These are phyloP conservation scores for Achaetomium macrosporum DNA, from an alignment of 2,329 filamentous ascomycete genomes.

Conservation along the genomic window DNA sequence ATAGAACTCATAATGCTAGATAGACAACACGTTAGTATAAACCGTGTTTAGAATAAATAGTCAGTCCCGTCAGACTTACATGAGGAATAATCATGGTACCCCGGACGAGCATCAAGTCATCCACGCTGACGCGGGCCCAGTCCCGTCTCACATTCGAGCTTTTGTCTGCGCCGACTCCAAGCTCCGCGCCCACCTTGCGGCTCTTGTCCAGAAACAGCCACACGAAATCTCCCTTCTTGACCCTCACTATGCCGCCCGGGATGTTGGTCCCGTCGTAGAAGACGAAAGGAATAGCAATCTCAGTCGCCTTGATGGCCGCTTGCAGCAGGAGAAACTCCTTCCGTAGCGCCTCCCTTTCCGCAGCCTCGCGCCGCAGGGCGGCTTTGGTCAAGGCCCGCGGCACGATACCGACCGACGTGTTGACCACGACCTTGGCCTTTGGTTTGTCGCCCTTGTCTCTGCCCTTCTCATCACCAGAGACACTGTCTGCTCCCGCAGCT, in stretches of 20 bases:
- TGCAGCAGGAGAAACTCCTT: slow-evolving; percentile 79
- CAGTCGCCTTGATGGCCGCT: slow-evolving; percentile 79
- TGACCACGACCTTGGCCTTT: slow-evolving; percentile 51
- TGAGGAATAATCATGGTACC: slow-evolving; percentile 91
- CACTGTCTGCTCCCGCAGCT: slow-evolving; percentile 2
- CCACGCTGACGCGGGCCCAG: slow-evolving; percentile 90
- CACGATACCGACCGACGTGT: slow-evolving; percentile 53
- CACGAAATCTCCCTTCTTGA: slow-evolving; percentile 88
- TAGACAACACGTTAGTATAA: not conserved
- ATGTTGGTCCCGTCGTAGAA: slow-evolving; percentile 95
- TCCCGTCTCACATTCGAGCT: slow-evolving; percentile 65
- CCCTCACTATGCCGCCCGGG: slow-evolving; percentile 72
- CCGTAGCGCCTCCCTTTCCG: slow-evolving; percentile 64
- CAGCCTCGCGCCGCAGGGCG: slow-evolving; percentile 67
- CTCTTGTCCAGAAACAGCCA: slow-evolving; percentile 93
- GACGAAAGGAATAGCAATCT: slow-evolving; percentile 88
- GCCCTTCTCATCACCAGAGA: slow-evolving; percentile 22
- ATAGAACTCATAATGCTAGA: slow-evolving; percentile 92
- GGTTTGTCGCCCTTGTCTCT: slow-evolving; percentile 27
- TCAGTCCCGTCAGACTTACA: slow-evolving; percentile 51
- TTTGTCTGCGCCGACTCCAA: slow-evolving; percentile 63
- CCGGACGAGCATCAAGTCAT: slow-evolving; percentile 89
- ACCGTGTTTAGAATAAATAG: not conserved
- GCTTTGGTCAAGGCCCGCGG: slow-evolving; percentile 64
- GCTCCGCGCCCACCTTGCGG: slow-evolving; percentile 79